Evolutionary conservation across 176 grass and related monocot species (phyloP).

Genomic region (Zea luxurians): DNA sequence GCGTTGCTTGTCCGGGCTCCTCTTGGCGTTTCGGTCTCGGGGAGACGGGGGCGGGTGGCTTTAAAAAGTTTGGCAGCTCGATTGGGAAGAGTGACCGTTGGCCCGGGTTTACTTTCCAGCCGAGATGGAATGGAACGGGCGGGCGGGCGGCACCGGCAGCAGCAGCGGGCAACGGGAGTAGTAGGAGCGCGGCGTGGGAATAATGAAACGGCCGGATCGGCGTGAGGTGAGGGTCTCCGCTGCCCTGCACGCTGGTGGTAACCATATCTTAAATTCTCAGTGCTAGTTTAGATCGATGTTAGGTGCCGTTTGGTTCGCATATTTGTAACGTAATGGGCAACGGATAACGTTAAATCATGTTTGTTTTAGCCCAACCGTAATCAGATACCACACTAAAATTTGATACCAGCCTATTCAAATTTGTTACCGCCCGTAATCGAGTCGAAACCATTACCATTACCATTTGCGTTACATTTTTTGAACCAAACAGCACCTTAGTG

Average conservation of each 20-base stretch:
- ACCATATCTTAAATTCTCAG: background rate
- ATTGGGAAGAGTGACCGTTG: slow-evolving; percentile 47
- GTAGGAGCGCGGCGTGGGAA: slow-evolving; percentile 19
- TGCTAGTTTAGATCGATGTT: background rate
- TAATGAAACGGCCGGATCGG: slow-evolving; percentile 36
- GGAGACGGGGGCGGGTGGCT: background rate
- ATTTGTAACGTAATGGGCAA: no score
- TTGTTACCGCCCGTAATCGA: no score
- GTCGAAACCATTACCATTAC: no score
- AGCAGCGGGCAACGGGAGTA: slow-evolving; percentile 11
- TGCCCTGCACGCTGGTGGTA: background rate
- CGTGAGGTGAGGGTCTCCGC: slow-evolving; percentile 20
- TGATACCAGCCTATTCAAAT: no score
- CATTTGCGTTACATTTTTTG: no score
- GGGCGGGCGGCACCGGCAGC: background rate
- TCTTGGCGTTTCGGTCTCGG: slow-evolving; percentile 42
- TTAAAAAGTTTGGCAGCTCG: slow-evolving; percentile 19
- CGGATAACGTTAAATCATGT: no score
- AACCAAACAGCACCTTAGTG: no score
- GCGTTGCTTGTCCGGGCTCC: background rate
- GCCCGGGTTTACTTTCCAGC: slow-evolving; percentile 21
- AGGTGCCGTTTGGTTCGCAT: no score
- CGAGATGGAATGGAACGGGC: slow-evolving; percentile 2
- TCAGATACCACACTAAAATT: no score
- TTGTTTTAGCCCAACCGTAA: no score